Evolutionary conservation across 208 protist species (phyloP), one percentile per base, ranked within the genome.

Genomic region (Acanthamoeba divionensis): DNA sequence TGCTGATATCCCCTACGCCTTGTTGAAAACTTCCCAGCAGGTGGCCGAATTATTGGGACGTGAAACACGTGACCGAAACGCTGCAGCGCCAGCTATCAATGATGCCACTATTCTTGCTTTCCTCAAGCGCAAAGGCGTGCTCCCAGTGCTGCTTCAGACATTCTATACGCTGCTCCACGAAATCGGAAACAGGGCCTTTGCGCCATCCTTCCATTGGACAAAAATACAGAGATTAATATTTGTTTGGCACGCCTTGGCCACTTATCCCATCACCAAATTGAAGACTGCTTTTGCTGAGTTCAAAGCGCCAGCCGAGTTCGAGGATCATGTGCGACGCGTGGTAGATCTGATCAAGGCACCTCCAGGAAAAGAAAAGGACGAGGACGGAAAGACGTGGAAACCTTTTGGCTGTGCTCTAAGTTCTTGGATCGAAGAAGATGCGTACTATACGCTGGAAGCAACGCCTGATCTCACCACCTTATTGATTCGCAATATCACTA

Each of bases 401-500:
- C 24, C 65, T 73, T 73, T 26, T 26, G 65, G 18, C 38, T 18
- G 38, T n/a, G 21, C 47, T 18, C 21, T 73, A n/a, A 18, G 18
- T n/a, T 73, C 65, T n/a, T 73, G 65, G 65, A n/a, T 73, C 18
- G 65, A 73, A 38, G 47, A 73, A 60, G 65, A 73, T 18, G n/a
- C n/a, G n/a, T n/a, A n/a, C n/a, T n/a, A n/a, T n/a, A n/a, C n/a
- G n/a, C n/a, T n/a, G n/a, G n/a, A n/a, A n/a, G n/a, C n/a, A n/a
- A 73, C 24, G 24, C 18, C 18, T 18, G 18, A 60, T 18, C 47
- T 50, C 47, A 18, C 18, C 47, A 26, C 24, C 47, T 66, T 60
- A n/a, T n/a, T 21, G 29, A 18, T 73, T n/a, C n/a, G n/a, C n/a
- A 60, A 73, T 18, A 18, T 73, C 65, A 73, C 18, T 18, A 73